Base-by-base conservation (phyloP, 495 filamentous ascomycete genomes). In the Amorphotheca resinae region DNA sequence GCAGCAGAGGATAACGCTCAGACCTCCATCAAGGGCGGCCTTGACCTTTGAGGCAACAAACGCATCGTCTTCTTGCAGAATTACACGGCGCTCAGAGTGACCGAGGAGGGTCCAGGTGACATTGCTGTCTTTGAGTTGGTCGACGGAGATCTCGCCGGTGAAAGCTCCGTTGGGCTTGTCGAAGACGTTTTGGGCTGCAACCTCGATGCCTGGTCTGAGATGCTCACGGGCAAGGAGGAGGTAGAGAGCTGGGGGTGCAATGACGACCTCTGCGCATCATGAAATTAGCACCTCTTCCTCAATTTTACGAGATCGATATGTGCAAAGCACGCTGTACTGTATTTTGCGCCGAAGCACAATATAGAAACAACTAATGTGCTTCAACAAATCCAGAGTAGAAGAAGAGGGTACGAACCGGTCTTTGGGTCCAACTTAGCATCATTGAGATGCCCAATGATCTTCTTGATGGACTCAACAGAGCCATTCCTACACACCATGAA, bases 141-240 rank as follows among this genome's bases (percentile, higher is more conserved):
- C 68, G 45, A 87, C 87, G 52, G 76, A 82, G 69, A 98, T 93
- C 66, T 96, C 91, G 57, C 93, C 91, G 20, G 91, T 98, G 73
- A 84, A 95, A 46, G 93, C 91, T 54, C 93, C 91, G 61, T 93
- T 88, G 59, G 86, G 84, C 71, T 87, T 88, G 73, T 95, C 81
- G 66, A 76, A 96, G 63, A 95, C 84, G 58, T 98, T 95, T 72
- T 98, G 91, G 34, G 91, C 77, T 33, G 87, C 80, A 41, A 96
- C 83, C 50, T 82, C 76, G 56, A 95, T 72, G 34, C 61, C 59
- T 51, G 61, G 39, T 46, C 65, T 64, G 57, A 84, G 75, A 57
- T 80, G 71, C 57, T 87, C 76, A 50, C 78, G 79, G 50, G 85
- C 76, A 49, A 89, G 77, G 56, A 85, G 73, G 57, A 98, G 83